Evolutionary conservation across 1,139 yeast species (phyloP).

Genomic region (Hansenula anomala): DNA sequence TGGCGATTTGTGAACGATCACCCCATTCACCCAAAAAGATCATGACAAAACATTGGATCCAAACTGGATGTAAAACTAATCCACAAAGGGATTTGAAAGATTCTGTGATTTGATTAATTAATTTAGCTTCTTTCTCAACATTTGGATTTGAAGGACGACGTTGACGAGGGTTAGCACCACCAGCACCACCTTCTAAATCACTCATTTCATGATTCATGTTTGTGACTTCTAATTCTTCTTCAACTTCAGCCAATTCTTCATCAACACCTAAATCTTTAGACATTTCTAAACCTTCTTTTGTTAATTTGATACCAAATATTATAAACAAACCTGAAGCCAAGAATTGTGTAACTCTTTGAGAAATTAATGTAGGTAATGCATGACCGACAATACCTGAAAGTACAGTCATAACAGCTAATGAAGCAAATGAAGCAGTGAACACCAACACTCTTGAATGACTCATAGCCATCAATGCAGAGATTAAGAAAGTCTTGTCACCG

Average conservation of each 20-base stretch:
- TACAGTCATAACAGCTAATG: constrained; percentile 86
- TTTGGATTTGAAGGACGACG: constrained; percentile 2
- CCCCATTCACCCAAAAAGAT: constrained; percentile 99
- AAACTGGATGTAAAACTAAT: constrained; percentile 74
- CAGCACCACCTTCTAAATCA: constrained; percentile 48
- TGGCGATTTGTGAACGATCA: constrained; percentile 95
- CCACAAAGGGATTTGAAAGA: constrained; percentile 46
- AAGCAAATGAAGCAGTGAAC: constrained; percentile 82
- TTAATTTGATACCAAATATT: constrained; percentile 74
- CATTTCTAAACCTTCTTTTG: constrained; percentile 81
- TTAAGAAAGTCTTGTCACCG: constrained; percentile 94
- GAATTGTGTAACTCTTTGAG: constrained; percentile 74
- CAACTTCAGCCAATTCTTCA: constrained; percentile 95
- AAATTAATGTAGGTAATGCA: constrained; percentile 77
- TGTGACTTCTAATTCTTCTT: constrained; percentile 76
- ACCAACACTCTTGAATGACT: constrained; percentile 78
- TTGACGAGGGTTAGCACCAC: no score
- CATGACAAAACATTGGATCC: constrained; percentile 95
- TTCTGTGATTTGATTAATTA: constrained; percentile 5
- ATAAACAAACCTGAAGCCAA: constrained; percentile 78
- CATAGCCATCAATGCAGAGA: constrained; percentile 99
- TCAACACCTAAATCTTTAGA: constrained; percentile 81
- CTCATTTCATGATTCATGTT: constrained; percentile 50
- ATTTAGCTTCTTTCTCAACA: constrained; percentile 5
- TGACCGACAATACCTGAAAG: constrained; percentile 91